Percentiles rank a stretch among this genome's conserved stretches.
These are phyloP conservation scores for Phialophora tarda DNA, from an alignment of 2,329 filamentous ascomycete species.

Conservation along the genomic window DNA sequence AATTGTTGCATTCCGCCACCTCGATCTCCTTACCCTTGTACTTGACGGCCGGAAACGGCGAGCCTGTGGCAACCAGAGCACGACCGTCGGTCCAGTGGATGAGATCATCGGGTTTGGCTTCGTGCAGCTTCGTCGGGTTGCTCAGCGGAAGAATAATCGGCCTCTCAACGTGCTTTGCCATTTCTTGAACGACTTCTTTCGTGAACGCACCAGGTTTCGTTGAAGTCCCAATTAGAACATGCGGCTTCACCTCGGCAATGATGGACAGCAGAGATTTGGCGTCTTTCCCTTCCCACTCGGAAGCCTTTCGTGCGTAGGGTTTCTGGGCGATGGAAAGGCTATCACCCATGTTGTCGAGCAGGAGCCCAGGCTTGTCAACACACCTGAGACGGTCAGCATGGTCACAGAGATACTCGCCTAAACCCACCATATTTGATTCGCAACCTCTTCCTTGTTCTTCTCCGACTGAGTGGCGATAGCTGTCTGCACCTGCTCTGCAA, in stretches of 20 bases:
- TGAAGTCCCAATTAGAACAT: constrained; percentile 83
- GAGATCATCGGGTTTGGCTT: constrained; percentile 77
- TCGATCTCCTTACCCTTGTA: constrained; percentile 61
- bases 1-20: constrained; percentile 86
- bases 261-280: constrained; percentile 68
- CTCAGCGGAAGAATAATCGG: constrained; percentile 83
- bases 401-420: too few relatives aligned
- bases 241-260: constrained; percentile 73
- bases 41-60: constrained; percentile 76
- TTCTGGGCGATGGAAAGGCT: constrained; percentile 70
- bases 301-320: constrained; percentile 66
- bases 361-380: constrained; percentile 79
- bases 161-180: constrained; percentile 72
- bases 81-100: constrained; percentile 78
- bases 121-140: constrained; percentile 83
- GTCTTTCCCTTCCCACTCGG: constrained; percentile 49
- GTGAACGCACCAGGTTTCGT: constrained; percentile 79
- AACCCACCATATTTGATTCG: constrained; percentile 69
- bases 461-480: constrained; percentile 73
- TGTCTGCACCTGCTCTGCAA: constrained; percentile 82
- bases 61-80: constrained; percentile 81
- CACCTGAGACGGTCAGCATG: constrained; percentile 54
- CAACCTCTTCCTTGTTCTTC: constrained; percentile 74
- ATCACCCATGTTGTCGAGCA: constrained; percentile 67
- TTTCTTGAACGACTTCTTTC: constrained; percentile 72